Evolutionary conservation across 2,329 filamentous ascomycete genomes (phyloP), one percentile per base, ranked within the genome.

Genomic region (Penicillium sp.): DNA sequence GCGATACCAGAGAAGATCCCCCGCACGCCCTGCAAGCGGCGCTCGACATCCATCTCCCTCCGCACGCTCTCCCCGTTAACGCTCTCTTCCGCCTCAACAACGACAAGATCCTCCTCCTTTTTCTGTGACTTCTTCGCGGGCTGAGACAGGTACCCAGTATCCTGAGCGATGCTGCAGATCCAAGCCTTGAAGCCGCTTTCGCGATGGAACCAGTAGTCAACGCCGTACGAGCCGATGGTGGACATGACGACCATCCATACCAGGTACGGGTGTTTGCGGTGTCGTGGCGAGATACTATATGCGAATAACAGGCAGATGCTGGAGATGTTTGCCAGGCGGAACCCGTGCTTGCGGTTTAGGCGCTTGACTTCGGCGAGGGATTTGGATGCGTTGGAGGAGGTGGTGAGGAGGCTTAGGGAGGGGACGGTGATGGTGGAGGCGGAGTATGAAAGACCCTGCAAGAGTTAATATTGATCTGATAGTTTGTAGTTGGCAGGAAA

Each of bases 381-480:
- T 73, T 88, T 87, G 51, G 88, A 84, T 65, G 91, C 91, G 58
- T 85, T 82, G 61, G 85, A 82, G 53, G 93, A 90, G 56, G 91
- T 91, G 9, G 92, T 91, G 53, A 97, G 90, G 58, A 88, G 86
- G 70, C 94, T 88, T 60, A 97, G 88, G 6, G 91, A 86, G 19
- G 94, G 93, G 63, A 96, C 86, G 29, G 91, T 88, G 66, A 96
- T 82, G 63, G 88, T 86, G 23, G 90, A 90, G 69, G 95, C 86
- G 52, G 92, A 90, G 81, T 94, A 96, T 56, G 93, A 96, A 63
- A 95, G 86, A 77, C 94, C 94, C 94, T 97, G 38, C 5, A 7
- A 7, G 46, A 7, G 15, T 48, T 23, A 29, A 30, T 30, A 26
- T 19, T 17, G 13, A 11, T 41, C 9, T 13, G 35, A 41, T 41